Evolutionary conservation across 768 basidiomycete genomes (phyloP).

Genomic region (Trametes coccinea): DNA sequence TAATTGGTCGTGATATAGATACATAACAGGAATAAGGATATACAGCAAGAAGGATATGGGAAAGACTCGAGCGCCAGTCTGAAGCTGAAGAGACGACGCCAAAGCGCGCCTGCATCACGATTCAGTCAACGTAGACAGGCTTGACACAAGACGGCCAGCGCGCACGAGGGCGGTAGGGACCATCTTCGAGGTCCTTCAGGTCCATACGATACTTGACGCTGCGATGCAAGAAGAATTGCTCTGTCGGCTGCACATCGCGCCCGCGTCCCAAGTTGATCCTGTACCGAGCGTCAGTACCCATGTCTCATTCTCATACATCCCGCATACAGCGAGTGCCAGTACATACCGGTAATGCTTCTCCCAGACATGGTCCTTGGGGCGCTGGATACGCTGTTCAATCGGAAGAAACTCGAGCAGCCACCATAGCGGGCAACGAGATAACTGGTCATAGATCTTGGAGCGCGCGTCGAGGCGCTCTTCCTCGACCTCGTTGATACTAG

Average conservation of each 20-base stretch:
- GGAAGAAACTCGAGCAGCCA: constrained; percentile 65
- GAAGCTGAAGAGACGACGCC: neutral
- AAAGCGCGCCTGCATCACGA: neutral
- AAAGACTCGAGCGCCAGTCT: too few relatives aligned
- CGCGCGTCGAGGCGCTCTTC: constrained; percentile 64
- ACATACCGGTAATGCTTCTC: constrained; percentile 12
- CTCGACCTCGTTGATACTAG: constrained; percentile 44
- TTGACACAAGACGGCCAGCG: constrained; percentile 11
- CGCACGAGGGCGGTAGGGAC: constrained; percentile 33
- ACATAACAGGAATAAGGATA: too few relatives aligned
- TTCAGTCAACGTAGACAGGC: constrained; percentile 9
- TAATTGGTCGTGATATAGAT: too few relatives aligned
- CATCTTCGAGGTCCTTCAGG: constrained; percentile 22
- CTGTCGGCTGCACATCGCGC: constrained; percentile 16
- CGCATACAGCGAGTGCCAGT: neutral
- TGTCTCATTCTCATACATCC: neutral
- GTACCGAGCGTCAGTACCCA: neutral
- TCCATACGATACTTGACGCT: constrained; percentile 29
- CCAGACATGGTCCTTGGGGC: constrained; percentile 22
- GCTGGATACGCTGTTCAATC: constrained; percentile 29
- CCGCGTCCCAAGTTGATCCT: constrained; percentile 30
- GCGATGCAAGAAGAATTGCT: constrained; percentile 26
- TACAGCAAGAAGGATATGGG: too few relatives aligned
- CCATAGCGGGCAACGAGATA: constrained; percentile 51
- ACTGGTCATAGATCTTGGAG: constrained; percentile 55